Conservation (phyloP, 805 yeast species). For the Myxozyma udenii region DNA sequence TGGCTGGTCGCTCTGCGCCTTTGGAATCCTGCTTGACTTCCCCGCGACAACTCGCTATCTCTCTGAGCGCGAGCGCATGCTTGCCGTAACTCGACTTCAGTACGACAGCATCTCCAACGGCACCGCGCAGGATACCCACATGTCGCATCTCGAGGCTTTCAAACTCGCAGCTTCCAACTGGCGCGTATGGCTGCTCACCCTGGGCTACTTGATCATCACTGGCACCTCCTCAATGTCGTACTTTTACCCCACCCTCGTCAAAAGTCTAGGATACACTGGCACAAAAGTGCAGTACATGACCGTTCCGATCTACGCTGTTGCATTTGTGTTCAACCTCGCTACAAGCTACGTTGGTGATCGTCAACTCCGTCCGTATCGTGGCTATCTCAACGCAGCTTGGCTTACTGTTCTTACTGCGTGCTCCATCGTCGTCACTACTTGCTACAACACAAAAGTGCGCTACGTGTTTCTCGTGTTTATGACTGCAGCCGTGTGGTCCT, state of each 20-base stretch:
- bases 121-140: neutral
- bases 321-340: slow-evolving; percentile 7
- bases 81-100: slow-evolving; percentile 18
- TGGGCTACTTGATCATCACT: slow-evolving; percentile 10
- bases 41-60: slow-evolving; percentile 12
- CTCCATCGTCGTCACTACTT: slow-evolving; percentile 5
- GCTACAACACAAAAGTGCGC: slow-evolving; percentile 12
- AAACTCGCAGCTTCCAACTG: slow-evolving; percentile 6
- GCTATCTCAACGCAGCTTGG: slow-evolving; percentile 10
- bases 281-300: slow-evolving; percentile 11
- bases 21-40: slow-evolving; percentile 12
- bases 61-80: slow-evolving; percentile 8
- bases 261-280: slow-evolving; percentile 10
- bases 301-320: slow-evolving; percentile 12
- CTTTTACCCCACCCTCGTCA: slow-evolving; percentile 17
- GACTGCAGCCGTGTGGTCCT: slow-evolving; percentile 17
- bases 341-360: slow-evolving; percentile 15
- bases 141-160: slow-evolving; percentile 11
- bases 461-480: slow-evolving; percentile 15
- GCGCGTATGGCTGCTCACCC: slow-evolving; percentile 17
- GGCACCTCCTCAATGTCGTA: slow-evolving; percentile 15
- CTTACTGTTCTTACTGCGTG: slow-evolving; percentile 6
- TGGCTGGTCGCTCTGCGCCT: slow-evolving; percentile 9
- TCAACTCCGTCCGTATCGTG: slow-evolving; percentile 10
- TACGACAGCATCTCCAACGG: slow-evolving; percentile 11